These are phyloP conservation scores for Barbatosphaeria neglecta DNA, from an alignment of 495 filamentous ascomycete species.

Conservation along the genomic window DNA sequence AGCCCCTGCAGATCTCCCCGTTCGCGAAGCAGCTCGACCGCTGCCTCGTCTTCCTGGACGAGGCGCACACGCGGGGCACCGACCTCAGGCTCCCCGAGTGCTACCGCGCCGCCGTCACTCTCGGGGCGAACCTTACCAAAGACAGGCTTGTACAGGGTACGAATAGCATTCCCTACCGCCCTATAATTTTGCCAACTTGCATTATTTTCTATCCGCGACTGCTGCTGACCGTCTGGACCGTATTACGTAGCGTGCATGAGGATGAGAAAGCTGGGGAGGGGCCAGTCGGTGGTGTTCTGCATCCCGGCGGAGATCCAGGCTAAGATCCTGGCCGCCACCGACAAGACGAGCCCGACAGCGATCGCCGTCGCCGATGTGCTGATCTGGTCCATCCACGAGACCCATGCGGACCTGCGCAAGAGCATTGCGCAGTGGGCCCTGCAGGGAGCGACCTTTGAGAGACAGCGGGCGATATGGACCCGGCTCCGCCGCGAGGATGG, in stretches of 20 bases:
- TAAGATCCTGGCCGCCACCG: constrained; percentile 18
- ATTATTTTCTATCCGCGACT: too few species aligned
- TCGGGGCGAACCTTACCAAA: constrained; percentile 58
- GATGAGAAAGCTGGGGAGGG: constrained; percentile 49
- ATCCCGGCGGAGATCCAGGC: constrained; percentile 39
- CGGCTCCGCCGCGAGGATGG: not conserved
- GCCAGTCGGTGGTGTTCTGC: constrained; percentile 52
- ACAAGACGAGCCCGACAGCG: not conserved
- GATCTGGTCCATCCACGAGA: constrained; percentile 47
- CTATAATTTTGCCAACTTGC: too few species aligned
- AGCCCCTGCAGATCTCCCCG: constrained; percentile 46
- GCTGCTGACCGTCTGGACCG: too few species aligned
- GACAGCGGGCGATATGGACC: constrained; percentile 19
- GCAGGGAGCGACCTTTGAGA: constrained; percentile 42
- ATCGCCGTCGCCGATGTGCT: constrained; percentile 41
- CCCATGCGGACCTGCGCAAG: constrained; percentile 33
- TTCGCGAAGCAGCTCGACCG: constrained; percentile 46
- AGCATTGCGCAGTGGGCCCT: constrained; percentile 47
- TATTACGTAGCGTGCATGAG: constrained; percentile 56
- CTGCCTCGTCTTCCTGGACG: constrained; percentile 64
- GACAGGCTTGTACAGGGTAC: constrained; percentile 66
- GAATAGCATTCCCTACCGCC: constrained; percentile 2
- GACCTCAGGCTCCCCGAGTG: constrained; percentile 53
- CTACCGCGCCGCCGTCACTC: constrained; percentile 55
- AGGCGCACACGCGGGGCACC: constrained; percentile 65